Percentiles rank a stretch among this genome's conserved stretches.
Conservation (phyloP, 305 asterid genomes). For the Fraxinus latifolia region DNA sequence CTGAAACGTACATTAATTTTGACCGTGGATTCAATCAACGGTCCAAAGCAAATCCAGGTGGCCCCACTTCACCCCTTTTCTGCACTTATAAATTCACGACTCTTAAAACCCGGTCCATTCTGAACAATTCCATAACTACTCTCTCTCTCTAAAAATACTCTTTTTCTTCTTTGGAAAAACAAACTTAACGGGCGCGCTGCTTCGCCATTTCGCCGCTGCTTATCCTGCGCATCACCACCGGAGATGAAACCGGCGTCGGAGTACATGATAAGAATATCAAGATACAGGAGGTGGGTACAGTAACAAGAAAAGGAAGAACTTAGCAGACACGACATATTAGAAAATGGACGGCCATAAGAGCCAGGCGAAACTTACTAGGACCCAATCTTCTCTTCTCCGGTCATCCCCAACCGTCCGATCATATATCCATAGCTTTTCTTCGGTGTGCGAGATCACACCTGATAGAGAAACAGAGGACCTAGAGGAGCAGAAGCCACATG, state of each 20-base stretch:
- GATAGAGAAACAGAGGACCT: slow-evolving; percentile 34
- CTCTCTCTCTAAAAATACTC: slow-evolving; percentile 27
- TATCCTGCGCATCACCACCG: slow-evolving; percentile 31
- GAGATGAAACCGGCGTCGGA: slow-evolving; percentile 67
- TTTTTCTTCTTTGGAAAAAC: neutral
- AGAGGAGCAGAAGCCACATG: slow-evolving; percentile 90
- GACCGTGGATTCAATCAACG: slow-evolving; percentile 33
- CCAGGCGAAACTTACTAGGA: slow-evolving; percentile 54
- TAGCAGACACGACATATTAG: slow-evolving; percentile 11
- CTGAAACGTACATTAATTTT: slow-evolving; percentile 12
- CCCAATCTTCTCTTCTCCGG: slow-evolving; percentile 49
- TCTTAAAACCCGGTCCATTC: slow-evolving; percentile 41
- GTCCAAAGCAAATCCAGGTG: slow-evolving; percentile 32
- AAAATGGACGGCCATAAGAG: slow-evolving; percentile 74
- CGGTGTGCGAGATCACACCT: slow-evolving; percentile 31
- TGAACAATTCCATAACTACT: slow-evolving; percentile 32
- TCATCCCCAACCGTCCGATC: slow-evolving; percentile 48
- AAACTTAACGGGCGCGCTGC: slow-evolving; percentile 27
- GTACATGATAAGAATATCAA: slow-evolving; percentile 44
- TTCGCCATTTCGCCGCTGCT: slow-evolving; percentile 8
- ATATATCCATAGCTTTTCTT: slow-evolving; percentile 41
- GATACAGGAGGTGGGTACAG: slow-evolving; percentile 47
- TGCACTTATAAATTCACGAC: slow-evolving; percentile 33
- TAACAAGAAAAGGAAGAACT: slow-evolving; percentile 16
- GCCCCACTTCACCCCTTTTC: slow-evolving; percentile 33